Conservation (phyloP, 257 asterid species). For the Solanum rostratum region DNA sequence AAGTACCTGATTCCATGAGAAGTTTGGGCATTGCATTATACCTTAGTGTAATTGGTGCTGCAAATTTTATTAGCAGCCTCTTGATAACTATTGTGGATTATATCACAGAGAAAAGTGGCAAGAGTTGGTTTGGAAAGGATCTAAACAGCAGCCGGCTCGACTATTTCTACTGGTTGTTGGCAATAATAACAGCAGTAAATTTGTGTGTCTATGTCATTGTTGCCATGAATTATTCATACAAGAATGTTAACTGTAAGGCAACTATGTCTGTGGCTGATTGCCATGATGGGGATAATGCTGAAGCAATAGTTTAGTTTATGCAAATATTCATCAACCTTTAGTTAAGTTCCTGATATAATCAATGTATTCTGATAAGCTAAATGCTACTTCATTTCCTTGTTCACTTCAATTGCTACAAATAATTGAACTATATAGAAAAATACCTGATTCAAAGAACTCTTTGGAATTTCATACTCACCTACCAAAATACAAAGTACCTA, state of each 20-base stretch:
- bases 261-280: slow-evolving; percentile 42
- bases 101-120: slow-evolving; percentile 35
- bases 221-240: slow-evolving; percentile 51
- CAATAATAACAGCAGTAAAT: slow-evolving; percentile 34
- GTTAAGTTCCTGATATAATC: background rate
- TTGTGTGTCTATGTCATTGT: slow-evolving; percentile 31
- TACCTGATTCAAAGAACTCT: background rate
- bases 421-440: background rate
- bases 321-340: background rate
- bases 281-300: slow-evolving; percentile 8
- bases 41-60: slow-evolving; percentile 61
- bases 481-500: background rate
- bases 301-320: slow-evolving; percentile 13
- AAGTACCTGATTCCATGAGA: slow-evolving; percentile 87
- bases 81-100: slow-evolving; percentile 59
- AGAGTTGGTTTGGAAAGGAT: slow-evolving; percentile 38
- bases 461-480: background rate
- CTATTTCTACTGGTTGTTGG: slow-evolving; percentile 30
- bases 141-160: slow-evolving; percentile 26
- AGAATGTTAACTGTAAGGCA: slow-evolving; percentile 40
- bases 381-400: background rate
- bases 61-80: slow-evolving; percentile 52
- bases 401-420: background rate
- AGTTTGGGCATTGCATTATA: slow-evolving; percentile 75
- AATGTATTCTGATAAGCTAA: background rate